These are phyloP conservation scores for Medicago arabica DNA, from an alignment of 306 rosid species.

Conservation along the genomic window DNA sequence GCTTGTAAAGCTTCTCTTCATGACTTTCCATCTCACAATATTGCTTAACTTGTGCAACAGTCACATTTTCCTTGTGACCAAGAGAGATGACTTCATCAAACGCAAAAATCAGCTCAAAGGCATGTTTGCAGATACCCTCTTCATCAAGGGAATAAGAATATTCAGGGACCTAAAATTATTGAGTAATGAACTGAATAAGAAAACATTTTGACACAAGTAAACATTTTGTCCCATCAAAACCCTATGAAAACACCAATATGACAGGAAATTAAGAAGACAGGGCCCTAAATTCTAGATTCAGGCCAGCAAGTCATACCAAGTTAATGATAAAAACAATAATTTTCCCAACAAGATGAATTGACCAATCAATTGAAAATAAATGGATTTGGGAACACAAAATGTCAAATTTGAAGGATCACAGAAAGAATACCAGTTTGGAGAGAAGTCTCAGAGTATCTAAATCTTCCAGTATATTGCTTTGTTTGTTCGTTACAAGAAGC, in stretches of 20 bases:
- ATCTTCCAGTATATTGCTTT: conserved; percentile 96
- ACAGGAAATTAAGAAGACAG: background rate
- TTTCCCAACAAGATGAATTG: conserved; percentile 7
- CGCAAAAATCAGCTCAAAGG: conserved; percentile 93
- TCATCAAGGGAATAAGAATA: conserved; percentile 88
- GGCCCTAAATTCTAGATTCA: conserved; percentile 28
- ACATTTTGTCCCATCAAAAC: conserved; percentile 11
- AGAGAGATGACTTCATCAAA: conserved; percentile 95
- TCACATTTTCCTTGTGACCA: conserved; percentile 92
- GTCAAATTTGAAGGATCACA: conserved; percentile 33
- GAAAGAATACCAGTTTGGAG: conserved; percentile 94
- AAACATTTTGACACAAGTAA: background rate
- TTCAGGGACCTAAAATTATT: conserved; percentile 83
- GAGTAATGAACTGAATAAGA: conserved; percentile 52
- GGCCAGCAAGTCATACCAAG: background rate
- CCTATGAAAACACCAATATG: conserved; percentile 19
- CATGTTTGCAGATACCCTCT: conserved; percentile 86
- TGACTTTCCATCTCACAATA: conserved; percentile 98
- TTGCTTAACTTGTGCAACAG: conserved; percentile 88
- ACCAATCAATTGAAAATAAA: conserved; percentile 27
- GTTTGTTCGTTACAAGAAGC: conserved; percentile 95
- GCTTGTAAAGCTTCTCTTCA: conserved; percentile 96
- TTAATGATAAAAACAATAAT: conserved; percentile 22
- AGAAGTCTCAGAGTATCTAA: conserved; percentile 91
- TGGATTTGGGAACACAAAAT: conserved; percentile 11